Evolutionary conservation across 331 rosid genomes (phyloP), one percentile per base, ranked within the genome.

Genomic region (Malus hybrid): DNA sequence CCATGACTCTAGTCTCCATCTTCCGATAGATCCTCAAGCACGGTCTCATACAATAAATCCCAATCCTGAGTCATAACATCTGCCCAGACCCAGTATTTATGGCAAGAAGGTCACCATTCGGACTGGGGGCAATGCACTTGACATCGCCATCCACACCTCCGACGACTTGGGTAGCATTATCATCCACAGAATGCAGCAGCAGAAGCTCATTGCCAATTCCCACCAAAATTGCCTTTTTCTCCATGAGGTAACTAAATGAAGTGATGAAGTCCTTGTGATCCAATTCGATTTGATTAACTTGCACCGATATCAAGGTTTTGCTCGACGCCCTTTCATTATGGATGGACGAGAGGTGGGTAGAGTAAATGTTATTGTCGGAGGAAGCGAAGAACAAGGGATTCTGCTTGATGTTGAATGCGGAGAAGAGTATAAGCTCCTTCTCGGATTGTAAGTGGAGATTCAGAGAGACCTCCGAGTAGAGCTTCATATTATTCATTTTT

Each of bases 1-100:
- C 24, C 24, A 22, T 22, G 24, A 22, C 24, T 22, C 1, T 22
- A 22, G 24, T 22, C 24, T 22, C 4, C 91, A 82, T 73, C 88
- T 72, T 86, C 84, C 8, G 79, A 77, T 71, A 63, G 66, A 80
- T 80, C 96, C 70, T 77, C 79, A 18, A 94, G 91, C 2, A 84
- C 58, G 1, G 88, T 80, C 88, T 92, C 99, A 6, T 85, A 85
- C 77, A 92, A 71, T 89, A 94, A 84, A 78, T 94, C 97, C 99
- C 97, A 94, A 80, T 94, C 99, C 68, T 78, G 92, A 53, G 96
- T 92, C 97, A 94, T 92, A 94, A 79, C 61, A 90, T 77, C 86
- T 87, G 93, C 36, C 87, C 90, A 26, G 84, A 79, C 34, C 96
- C 93, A 39, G 93, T 85, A 48, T 78, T 66, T 4, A 89, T 75